Conservation (phyloP, 1,139 yeast species). For the Trichomonascaceae sp. region DNA sequence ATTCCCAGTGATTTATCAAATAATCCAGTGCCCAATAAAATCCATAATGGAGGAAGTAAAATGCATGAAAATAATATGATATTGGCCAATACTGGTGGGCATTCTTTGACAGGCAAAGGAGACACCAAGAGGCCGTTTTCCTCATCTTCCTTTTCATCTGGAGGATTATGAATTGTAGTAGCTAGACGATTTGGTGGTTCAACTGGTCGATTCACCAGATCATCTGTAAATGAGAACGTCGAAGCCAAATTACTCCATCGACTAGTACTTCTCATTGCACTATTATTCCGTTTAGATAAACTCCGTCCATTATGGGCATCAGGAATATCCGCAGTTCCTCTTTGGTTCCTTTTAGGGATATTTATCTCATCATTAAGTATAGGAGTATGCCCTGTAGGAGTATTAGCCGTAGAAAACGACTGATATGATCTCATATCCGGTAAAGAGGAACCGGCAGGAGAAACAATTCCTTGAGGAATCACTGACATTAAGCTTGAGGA, state of each 20-base stretch:
- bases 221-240: not conserved
- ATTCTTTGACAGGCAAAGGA: slow-evolving; percentile 1
- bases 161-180: not conserved
- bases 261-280: not conserved
- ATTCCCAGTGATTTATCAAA: slow-evolving; percentile 31
- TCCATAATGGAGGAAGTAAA: slow-evolving; percentile 36
- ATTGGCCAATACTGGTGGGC: slow-evolving; percentile 7
- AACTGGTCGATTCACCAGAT: not conserved
- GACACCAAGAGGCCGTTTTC: not conserved
- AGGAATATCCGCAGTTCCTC: slow-evolving; percentile 1
- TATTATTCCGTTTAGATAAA: not conserved
- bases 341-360: slow-evolving; percentile 6
- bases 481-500: slow-evolving; percentile 1
- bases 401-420: not conserved
- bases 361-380: not conserved
- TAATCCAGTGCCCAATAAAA: slow-evolving; percentile 33
- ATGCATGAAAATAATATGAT: slow-evolving; percentile 19
- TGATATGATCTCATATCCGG: not conserved
- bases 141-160: slow-evolving; percentile 2
- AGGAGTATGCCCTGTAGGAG: slow-evolving; percentile 4
- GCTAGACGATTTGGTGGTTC: not conserved
- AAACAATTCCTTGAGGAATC: not conserved
- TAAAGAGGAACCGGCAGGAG: not conserved
- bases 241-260: not conserved
- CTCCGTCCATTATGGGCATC: not conserved